Evolutionary conservation across 106 monocot species (phyloP), one percentile per base, ranked within the genome.

Genomic region (Chionographis japonica): DNA sequence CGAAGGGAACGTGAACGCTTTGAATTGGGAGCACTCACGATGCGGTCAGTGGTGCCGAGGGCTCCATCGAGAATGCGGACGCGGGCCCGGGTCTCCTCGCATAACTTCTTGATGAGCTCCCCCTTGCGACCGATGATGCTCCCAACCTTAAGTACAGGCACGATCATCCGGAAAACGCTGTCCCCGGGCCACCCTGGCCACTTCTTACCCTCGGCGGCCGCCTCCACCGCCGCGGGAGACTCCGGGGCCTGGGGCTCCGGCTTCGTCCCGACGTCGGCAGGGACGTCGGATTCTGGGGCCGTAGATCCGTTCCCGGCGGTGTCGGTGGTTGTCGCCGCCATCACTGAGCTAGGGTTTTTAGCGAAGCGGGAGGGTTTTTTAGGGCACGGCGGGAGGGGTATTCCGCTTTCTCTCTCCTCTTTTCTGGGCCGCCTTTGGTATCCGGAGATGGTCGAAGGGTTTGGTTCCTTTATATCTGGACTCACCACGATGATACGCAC

Each of bases 121-220:
- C 94, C 94, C 66, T 91, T 91, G 50, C 86, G 69, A 19, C 94
- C 94, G 18, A 95, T 95, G 61, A 95, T 81, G 74, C 91, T 68
- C 55, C 95, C 95, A 4, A 88, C 91, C 75, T 88, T 95, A 18
- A 68, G 50, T 15, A 91, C 81, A 7, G 95, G 88, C 38, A 91
- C 88, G 9, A 95, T 65, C 56, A 95, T 58, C 27, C 94, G 62
- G 63, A 83, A 95, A 16, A 84, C 91, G 68, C 62, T 88, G 66
- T 79, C 61, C 0, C 95, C 95, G 14, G 95, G 95, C 95, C 95
- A 95, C 40, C 91, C 95, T 0, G 95, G 88, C 95, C 95, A 95
- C 70, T 75, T 92, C 77, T 80, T 82, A 36, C 13, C 64, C 57
- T 78, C 76, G 6, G 38, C 72, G 6, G 50, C 73, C 42, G 9